phyloP scores from a whole-genome alignment of 352 stramenopile species.

The Thalassiosira livingstoniorum region DNA sequence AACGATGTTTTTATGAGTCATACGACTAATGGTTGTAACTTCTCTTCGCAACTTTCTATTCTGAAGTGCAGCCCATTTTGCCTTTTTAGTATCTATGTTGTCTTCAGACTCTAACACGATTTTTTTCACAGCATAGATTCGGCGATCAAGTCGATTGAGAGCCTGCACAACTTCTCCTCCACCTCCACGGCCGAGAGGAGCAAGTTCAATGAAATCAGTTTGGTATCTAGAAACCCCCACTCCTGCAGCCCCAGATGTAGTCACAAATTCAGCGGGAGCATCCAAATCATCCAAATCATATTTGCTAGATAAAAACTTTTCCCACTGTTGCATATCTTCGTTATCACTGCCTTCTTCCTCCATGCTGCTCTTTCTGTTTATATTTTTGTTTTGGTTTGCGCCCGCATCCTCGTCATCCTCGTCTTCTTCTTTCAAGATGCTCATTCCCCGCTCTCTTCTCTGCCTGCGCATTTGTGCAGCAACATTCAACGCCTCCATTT shows the following conservation, averaged over 20 bases:
- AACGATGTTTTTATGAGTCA: slow-evolving; percentile 96
- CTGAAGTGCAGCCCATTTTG: slow-evolving; percentile 63
- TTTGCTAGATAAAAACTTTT: background rate
- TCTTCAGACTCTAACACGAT: slow-evolving; percentile 78
- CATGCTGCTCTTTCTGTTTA: background rate
- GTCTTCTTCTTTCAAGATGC: slow-evolving; percentile 27
- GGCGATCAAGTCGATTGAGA: slow-evolving; percentile 92
- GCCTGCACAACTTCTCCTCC: slow-evolving; percentile 94
- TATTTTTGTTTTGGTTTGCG: background rate
- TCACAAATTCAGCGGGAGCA: too few relatives aligned
- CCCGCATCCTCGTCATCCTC: slow-evolving; percentile 46
- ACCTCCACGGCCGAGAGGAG: slow-evolving; percentile 90
- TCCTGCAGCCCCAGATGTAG: too few relatives aligned
- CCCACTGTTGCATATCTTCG: background rate
- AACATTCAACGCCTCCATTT: slow-evolving; percentile 72
- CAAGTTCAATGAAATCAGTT: slow-evolving; percentile 86
- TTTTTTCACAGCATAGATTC: slow-evolving; percentile 93
- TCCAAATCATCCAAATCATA: slow-evolving; percentile 25
- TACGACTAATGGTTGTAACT: slow-evolving; percentile 95
- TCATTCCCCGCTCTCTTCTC: slow-evolving; percentile 21
- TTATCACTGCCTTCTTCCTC: background rate
- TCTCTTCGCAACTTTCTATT: slow-evolving; percentile 96
- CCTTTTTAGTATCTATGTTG: slow-evolving; percentile 13
- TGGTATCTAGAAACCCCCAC: slow-evolving; percentile 85
- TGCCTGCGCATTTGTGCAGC: slow-evolving; percentile 50